phyloP scores from a whole-genome alignment of 352 stramenopile species.

The Phytopythium mirpurense region DNA sequence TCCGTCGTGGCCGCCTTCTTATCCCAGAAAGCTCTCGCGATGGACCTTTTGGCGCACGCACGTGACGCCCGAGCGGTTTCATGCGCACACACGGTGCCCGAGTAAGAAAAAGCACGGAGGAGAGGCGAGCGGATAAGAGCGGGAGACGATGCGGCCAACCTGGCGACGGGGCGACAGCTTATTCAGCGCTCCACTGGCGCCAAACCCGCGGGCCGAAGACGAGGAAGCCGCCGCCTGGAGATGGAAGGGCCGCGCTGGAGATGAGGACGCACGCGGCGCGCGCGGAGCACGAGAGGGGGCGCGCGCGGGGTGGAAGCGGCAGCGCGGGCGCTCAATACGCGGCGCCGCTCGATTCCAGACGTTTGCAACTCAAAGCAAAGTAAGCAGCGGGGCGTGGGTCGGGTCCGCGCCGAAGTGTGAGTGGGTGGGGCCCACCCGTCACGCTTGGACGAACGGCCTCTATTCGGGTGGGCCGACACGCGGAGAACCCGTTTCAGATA shows the following conservation, averaged over 20 bases:
- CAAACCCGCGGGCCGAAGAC: too few relatives aligned
- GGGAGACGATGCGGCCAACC: too few relatives aligned
- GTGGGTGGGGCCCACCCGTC: neutral
- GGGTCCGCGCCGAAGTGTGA: too few relatives aligned
- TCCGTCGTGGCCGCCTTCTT: neutral
- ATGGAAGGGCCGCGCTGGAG: too few relatives aligned
- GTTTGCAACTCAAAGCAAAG: constrained; percentile 6
- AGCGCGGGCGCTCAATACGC: neutral
- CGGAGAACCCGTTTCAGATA: neutral
- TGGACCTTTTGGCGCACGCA: too few relatives aligned
- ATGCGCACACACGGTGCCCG: too few relatives aligned
- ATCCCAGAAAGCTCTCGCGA: neutral
- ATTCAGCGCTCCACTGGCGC: too few relatives aligned
- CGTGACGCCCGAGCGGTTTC: too few relatives aligned
- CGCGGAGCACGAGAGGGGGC: neutral
- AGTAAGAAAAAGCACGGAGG: too few relatives aligned
- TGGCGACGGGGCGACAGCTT: too few relatives aligned
- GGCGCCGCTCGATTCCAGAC: neutral
- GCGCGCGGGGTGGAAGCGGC: neutral
- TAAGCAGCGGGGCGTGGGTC: neutral
- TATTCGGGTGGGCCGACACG: neutral
- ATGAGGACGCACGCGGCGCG: neutral
- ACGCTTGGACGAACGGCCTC: neutral
- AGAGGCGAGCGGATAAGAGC: too few relatives aligned
- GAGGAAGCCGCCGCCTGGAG: neutral